Conservation (phyloP, 148 eudicot genomes). For the Vaccinium corymbosum region DNA sequence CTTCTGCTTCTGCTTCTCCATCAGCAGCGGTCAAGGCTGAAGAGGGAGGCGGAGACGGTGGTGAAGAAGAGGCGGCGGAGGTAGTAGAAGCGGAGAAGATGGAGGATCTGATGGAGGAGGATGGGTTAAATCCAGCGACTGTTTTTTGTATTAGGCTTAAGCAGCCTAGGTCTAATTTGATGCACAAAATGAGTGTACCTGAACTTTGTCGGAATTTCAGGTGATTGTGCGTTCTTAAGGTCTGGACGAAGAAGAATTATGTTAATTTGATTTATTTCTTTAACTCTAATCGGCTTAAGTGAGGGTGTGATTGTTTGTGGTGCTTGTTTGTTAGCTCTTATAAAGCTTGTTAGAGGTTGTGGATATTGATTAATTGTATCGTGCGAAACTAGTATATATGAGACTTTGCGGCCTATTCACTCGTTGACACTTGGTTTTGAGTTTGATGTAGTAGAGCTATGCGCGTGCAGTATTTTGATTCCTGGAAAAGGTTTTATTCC, state of each 20-base stretch:
- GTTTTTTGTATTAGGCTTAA: slow-evolving; percentile 85
- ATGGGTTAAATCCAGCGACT: slow-evolving; percentile 51
- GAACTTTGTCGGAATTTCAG: slow-evolving; percentile 97
- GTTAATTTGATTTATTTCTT: background rate
- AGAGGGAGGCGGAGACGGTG: slow-evolving; percentile 17
- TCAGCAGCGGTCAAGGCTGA: slow-evolving; percentile 17
- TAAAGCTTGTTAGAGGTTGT: background rate
- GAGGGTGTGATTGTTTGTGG: background rate
- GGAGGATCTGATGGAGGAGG: slow-evolving; percentile 54
- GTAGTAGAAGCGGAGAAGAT: slow-evolving; percentile 52
- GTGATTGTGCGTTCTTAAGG: slow-evolving; percentile 22
- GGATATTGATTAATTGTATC: background rate
- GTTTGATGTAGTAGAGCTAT: background rate
- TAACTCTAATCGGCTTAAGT: slow-evolving; percentile 3
- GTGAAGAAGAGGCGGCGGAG: slow-evolving; percentile 17
- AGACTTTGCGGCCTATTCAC: background rate
- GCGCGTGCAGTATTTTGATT: background rate
- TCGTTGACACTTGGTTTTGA: background rate
- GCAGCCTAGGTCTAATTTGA: slow-evolving; percentile 79
- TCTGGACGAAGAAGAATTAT: background rate
- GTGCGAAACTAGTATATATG: background rate
- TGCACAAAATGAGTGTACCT: slow-evolving; percentile 93
- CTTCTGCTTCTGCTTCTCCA: slow-evolving; percentile 15
- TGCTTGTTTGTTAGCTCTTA: background rate
- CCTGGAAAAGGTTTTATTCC: too few relatives aligned